Percentiles rank a stretch among this genome's conserved stretches.
Conservation (phyloP, 176 grass and related monocot species). For the Eleusine coracana region DNA sequence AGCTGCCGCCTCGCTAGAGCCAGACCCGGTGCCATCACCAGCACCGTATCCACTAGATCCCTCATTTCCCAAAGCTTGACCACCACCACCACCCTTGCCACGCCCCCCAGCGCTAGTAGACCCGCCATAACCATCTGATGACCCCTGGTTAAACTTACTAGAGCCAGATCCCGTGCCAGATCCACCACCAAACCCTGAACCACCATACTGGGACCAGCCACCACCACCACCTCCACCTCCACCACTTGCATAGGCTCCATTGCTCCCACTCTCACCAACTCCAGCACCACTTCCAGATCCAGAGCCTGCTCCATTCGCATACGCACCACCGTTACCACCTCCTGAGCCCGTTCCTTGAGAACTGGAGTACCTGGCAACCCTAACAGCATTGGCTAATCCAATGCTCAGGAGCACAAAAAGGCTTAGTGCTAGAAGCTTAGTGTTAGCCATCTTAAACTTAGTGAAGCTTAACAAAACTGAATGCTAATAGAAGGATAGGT, state of each 20-base stretch:
- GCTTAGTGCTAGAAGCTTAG: neutral
- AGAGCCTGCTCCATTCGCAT: neutral
- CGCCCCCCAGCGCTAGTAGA: neutral
- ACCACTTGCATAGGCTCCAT: neutral
- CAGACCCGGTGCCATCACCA: neutral
- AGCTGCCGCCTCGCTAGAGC: neutral
- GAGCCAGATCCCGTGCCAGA: neutral
- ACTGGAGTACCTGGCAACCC: conserved; percentile 22
- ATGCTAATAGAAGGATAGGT: neutral
- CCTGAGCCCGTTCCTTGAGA: neutral
- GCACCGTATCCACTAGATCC: neutral
- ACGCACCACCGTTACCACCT: conserved; percentile 10
- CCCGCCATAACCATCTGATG: neutral
- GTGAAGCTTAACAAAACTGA: neutral
- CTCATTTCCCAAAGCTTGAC: neutral
- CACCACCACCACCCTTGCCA: neutral
- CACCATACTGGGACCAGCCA: neutral
- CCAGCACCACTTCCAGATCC: conserved; percentile 9
- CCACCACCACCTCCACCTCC: neutral
- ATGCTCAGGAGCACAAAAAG: conserved; percentile 13
- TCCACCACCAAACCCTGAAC: conserved; percentile 22
- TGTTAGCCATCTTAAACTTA: neutral
- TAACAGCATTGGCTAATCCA: conserved; percentile 28
- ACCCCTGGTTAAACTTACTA: neutral
- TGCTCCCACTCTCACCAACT: neutral